Evolutionary conservation across 805 yeast genomes (phyloP).

Genomic region (Nakazawaea pomicola): DNA sequence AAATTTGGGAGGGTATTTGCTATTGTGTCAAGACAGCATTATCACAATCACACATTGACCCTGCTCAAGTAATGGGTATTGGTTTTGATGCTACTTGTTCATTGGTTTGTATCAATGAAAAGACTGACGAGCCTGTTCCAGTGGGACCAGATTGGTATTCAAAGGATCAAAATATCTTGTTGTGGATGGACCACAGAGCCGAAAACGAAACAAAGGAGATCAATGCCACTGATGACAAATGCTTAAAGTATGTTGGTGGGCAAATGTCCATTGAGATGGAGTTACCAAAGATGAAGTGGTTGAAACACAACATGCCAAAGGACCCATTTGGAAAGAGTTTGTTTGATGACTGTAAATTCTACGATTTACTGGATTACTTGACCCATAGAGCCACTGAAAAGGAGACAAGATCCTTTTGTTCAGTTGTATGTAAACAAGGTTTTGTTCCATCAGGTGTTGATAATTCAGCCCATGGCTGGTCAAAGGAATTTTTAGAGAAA

Average conservation of each 20-base stretch:
- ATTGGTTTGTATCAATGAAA: slow-evolving; percentile 69
- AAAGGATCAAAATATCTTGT: slow-evolving; percentile 70
- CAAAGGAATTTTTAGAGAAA: slow-evolving; percentile 61
- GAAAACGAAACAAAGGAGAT: slow-evolving; percentile 72
- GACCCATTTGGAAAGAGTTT: slow-evolving; percentile 29
- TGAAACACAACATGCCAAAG: slow-evolving; percentile 75
- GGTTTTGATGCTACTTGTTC: slow-evolving; percentile 99
- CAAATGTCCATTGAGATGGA: slow-evolving; percentile 98
- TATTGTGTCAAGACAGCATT: slow-evolving; percentile 74
- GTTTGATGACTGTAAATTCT: slow-evolving; percentile 67
- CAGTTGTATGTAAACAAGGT: slow-evolving; percentile 95
- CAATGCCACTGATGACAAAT: slow-evolving; percentile 73
- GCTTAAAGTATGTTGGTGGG: slow-evolving; percentile 92
- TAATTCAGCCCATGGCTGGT: slow-evolving; percentile 85
- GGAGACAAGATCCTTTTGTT: slow-evolving; percentile 84
- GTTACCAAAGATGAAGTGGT: slow-evolving; percentile 94
- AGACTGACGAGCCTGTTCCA: slow-evolving; percentile 64
- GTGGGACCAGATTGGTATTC: slow-evolving; percentile 90
- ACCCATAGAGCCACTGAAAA: slow-evolving; percentile 88
- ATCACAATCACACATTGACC: slow-evolving; percentile 69
- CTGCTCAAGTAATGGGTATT: slow-evolving; percentile 68
- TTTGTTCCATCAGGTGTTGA: slow-evolving; percentile 91
- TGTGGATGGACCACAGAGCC: slow-evolving; percentile 99
- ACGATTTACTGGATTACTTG: slow-evolving; percentile 87
- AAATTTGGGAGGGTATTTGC: slow-evolving; percentile 88